Base-by-base conservation (phyloP, 2,329 filamentous ascomycete genomes). In the Alternaria metachromatica region DNA sequence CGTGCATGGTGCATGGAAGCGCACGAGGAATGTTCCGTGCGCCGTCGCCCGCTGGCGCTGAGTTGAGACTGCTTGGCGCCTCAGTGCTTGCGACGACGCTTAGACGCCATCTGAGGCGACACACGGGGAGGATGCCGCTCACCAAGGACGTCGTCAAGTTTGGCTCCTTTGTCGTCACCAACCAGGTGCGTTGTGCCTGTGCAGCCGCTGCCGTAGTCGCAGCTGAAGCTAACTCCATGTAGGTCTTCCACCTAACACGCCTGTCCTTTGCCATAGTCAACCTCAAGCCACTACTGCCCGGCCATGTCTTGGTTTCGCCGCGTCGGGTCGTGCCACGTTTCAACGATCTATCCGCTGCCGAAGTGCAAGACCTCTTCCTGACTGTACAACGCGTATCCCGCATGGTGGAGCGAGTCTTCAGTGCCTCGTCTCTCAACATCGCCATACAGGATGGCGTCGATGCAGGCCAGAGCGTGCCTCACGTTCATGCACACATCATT, bases 401-500 rank as follows among this genome's bases (percentile, higher is more conserved):
- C 50, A 94, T 96, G 83, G 86, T 97, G 8, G 83, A 87, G 74
- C 83, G 84, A 28, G 80, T 89, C 66, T 86, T 87, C 77, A 76
- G 86, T 33, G 91, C 89, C 6, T 89, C 92, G 10, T 92, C 92
- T 63, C 91, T 98, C 82, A 98, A 97, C 77, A 90, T 99, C 54
- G 94, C 95, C 0, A 87, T 99, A n/a, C 96, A 99, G 80, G 96
- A 99, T 80, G 96, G 96, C 20, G 83, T 85, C 30, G 93, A 94
- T 63, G 93, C 96, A 1, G 96, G 96, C 0, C 96, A 99, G 86
- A 97, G 93, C 61, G 95, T 99, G 48, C 86, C 93, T 9, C 96
- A 99, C 82, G 89, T 97, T 13, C 96, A 99, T 82, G 92, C 94
- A 25, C 96, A 99, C 82, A 87, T 97, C 53, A 95, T 97, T 58